Base-by-base conservation (phyloP, 2,329 filamentous ascomycete species). In the Ophiostoma quercus region DNA sequence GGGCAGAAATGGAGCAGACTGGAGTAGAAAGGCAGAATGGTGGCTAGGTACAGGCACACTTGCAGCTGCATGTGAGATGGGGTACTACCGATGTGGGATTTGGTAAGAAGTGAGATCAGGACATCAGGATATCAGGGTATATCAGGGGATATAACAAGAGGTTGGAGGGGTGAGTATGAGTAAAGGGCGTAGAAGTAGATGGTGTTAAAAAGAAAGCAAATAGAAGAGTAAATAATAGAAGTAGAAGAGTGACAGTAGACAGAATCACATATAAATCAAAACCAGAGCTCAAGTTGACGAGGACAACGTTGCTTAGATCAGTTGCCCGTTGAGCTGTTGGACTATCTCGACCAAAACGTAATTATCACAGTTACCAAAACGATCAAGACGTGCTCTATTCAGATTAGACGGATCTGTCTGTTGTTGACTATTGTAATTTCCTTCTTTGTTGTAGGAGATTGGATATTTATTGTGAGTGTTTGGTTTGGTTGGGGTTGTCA, bases 21-120 rank as follows among this genome's bases (percentile, higher is more conserved):
- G 32, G 32, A 34, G 32, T 6, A 34, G 32, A 34, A 34, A 6
- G 34, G 34, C 34, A 29, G 25, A 29, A 34, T 34, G 34, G 34
- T 16, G 57, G 22, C 22, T 62, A 29, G 25, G 57, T 62, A 32
- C 51, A 32, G 25, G 25, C 25, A 62, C 57, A 19, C n/a, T 62
- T 34, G 25, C 57, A 62, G 6, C 57, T 62, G 57, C 57, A 62
- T 62, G 57, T 62, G 25, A 62, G 57, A 62, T 62, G 57, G 57
- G 6, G 57, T 62, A 62, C 25, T 62, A 62, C 57, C 57, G 57
- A 34, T 32, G 25, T 47, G 43, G 19, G 16, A 47, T 47, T 7
- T 47, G 19, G 19, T 19, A 3, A 6, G n/a, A 9, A 25, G n/a
- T 57, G 3, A 14, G n/a, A 57, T 57, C 8, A 41, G 9, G 2